Evolutionary conservation across 2,329 filamentous ascomycete genomes (phyloP).

Genomic region (Aureobasidium sp.): DNA sequence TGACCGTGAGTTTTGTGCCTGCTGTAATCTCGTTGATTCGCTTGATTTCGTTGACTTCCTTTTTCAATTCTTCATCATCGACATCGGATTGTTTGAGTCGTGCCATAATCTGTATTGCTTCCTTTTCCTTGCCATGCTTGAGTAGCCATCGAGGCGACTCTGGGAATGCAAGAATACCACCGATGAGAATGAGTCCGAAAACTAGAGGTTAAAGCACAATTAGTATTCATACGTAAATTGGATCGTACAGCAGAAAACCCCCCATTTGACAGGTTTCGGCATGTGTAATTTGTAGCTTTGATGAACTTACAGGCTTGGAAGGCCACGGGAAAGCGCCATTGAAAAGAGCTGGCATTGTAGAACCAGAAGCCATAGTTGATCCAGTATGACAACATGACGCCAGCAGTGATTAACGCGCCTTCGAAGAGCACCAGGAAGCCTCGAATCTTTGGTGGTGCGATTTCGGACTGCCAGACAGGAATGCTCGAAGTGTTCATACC

Average conservation of each 20-base stretch:
- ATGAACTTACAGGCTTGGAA: conserved; percentile 33
- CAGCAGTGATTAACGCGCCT: conserved; percentile 29
- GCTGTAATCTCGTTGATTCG: conserved; percentile 43
- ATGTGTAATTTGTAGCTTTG: no score
- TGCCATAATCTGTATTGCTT: conserved; percentile 44
- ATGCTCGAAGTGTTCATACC: conserved; percentile 35
- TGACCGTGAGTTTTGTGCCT: not conserved
- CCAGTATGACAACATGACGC: conserved; percentile 32
- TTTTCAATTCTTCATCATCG: conserved; percentile 50
- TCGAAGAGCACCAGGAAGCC: conserved; percentile 32
- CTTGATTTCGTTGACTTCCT: conserved; percentile 46
- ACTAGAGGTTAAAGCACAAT: conserved; percentile 19
- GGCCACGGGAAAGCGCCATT: conserved; percentile 48
- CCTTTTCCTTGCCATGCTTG: conserved; percentile 39
- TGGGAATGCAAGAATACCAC: conserved; percentile 40
- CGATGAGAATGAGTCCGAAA: conserved; percentile 44
- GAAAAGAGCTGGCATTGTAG: conserved; percentile 44
- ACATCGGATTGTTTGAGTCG: conserved; percentile 42
- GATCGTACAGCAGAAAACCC: no score
- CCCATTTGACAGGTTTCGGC: no score
- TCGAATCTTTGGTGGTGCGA: conserved; percentile 28
- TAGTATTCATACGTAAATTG: not conserved
- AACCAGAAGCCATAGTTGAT: conserved; percentile 43
- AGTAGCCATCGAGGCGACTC: conserved; percentile 40
- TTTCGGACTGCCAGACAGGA: conserved; percentile 36